A percentile compares a stretch with the other conserved stretches of the same genome.
These are phyloP conservation scores for Pugionium dolabratum DNA, from an alignment of 345 rosid genomes.

Conservation along the genomic window DNA sequence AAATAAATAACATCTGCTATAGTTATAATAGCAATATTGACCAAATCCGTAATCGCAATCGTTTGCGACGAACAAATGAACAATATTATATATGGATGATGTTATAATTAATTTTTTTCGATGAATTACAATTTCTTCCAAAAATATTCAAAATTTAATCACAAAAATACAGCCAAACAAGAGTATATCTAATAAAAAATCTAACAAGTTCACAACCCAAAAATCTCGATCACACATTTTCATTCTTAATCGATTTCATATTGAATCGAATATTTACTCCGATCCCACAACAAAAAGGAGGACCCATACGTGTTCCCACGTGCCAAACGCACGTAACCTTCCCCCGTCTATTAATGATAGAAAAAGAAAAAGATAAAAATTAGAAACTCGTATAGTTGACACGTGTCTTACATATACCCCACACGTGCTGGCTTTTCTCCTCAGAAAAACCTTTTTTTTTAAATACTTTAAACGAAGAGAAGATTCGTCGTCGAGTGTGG, in stretches of 20 bases:
- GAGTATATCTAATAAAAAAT: conserved; percentile 13
- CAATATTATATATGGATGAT: no score
- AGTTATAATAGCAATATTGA: no score
- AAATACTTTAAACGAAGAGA: conserved; percentile 29
- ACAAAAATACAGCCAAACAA: conserved; percentile 26
- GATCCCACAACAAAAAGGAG: background rate
- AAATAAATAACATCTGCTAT: no score
- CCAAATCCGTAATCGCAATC: no score
- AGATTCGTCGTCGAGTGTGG: conserved; percentile 37
- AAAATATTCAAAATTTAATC: conserved; percentile 5
- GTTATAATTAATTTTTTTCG: background rate
- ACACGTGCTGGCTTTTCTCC: conserved; percentile 37
- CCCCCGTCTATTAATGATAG: conserved; percentile 1
- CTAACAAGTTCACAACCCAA: conserved; percentile 19
- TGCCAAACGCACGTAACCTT: conserved; percentile 34
- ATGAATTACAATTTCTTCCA: background rate
- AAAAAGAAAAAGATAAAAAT: background rate
- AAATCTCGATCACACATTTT: conserved; percentile 28
- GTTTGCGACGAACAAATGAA: no score
- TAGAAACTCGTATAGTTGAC: conserved; percentile 39
- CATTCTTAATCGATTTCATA: conserved; percentile 22
- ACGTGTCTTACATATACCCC: conserved; percentile 36
- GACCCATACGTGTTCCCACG: conserved; percentile 37
- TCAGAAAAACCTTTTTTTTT: conserved; percentile 20
- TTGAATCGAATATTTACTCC: conserved; percentile 17